Evolutionary conservation across 2,329 filamentous ascomycete species (phyloP), one percentile per base, ranked within the genome.

Genomic region (Plenodomus biglobosus): DNA sequence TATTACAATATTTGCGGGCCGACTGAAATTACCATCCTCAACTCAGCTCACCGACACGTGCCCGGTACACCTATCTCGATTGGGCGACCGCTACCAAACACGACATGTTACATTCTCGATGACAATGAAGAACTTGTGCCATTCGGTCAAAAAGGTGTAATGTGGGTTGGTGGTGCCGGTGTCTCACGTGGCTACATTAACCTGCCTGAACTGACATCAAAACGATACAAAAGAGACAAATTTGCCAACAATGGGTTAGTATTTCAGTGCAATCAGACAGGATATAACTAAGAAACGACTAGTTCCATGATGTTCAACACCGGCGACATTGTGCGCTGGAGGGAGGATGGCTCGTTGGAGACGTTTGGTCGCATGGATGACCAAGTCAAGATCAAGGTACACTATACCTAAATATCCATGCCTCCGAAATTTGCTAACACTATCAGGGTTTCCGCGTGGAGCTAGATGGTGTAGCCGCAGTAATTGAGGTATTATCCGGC

Each of bases 21-120:
- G 1, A 83, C 82, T 0, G 82, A 85, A 61, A 79, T 80, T 13
- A 84, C 79, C 1, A 81, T 84, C 42, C 74, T 84, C 44, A 83
- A 84, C 63, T 81, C 81, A 4, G 79, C 80, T 66, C 76, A 80
- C 44, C 70, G 70, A 34, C 80, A 84, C 57, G 59, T 69, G 16
- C 68, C 72, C 0, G 79, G 79, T 2, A 63, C 70, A 30, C 65
- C 69, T 1, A 61, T 84, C 3, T 78, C 80, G 0, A 83, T 84
- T 50, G 82, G 82, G 4, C 72, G 62, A 24, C 81, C 81, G 0
- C 78, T 79, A 0, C 79, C 81, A 2, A 84, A 84, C 62, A 84
- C 80, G 22, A 78, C 66, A 15, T 76, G 82, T 13, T 82, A 83
- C 53, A 73, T 84, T 19, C 68, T 84, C 13, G 77, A 81, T 42